These are phyloP conservation scores for Cercophora samala DNA, from an alignment of 495 filamentous ascomycete genomes.

Conservation along the genomic window DNA sequence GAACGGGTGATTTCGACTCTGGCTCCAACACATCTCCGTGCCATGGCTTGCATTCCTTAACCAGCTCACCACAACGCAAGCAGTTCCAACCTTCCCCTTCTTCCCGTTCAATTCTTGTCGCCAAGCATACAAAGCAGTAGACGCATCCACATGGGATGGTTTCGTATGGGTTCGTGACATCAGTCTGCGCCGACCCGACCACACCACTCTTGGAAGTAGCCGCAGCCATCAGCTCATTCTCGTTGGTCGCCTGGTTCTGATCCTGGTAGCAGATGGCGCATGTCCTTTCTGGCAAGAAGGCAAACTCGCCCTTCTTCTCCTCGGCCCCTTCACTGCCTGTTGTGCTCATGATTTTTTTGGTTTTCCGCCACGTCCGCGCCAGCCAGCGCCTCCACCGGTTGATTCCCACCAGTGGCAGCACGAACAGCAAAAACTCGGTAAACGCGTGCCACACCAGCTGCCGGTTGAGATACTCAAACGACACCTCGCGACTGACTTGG, in stretches of 20 bases:
- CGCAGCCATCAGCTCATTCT: constrained; percentile 65
- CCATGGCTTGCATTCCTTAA: constrained; percentile 93
- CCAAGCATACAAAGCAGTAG: constrained; percentile 97
- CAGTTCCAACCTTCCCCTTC: constrained; percentile 97
- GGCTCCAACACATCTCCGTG: constrained; percentile 74
- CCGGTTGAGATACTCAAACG: constrained; percentile 95
- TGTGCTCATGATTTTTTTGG: constrained; percentile 58
- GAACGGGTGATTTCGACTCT: constrained; percentile 48
- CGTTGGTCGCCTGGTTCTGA: constrained; percentile 70
- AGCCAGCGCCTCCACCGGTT: constrained; percentile 90
- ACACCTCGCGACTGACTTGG: constrained; percentile 83
- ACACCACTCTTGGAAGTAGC: constrained; percentile 62
- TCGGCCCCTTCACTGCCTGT: constrained; percentile 36
- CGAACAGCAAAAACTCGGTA: constrained; percentile 94
- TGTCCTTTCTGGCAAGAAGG: constrained; percentile 85
- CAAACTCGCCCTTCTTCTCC: constrained; percentile 70
- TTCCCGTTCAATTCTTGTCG: constrained; percentile 81
- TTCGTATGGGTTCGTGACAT: constrained; percentile 95
- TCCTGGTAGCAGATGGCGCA: constrained; percentile 98
- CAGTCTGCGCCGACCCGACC: constrained; percentile 83
- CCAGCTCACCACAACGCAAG: constrained; percentile 78
- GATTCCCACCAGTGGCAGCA: constrained; percentile 90
- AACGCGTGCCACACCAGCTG: constrained; percentile 99
- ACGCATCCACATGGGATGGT: constrained; percentile 85
- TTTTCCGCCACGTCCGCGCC: constrained; percentile 73